phyloP scores from a whole-genome alignment of 768 basidiomycete species.

The Sutorius australiensis region DNA sequence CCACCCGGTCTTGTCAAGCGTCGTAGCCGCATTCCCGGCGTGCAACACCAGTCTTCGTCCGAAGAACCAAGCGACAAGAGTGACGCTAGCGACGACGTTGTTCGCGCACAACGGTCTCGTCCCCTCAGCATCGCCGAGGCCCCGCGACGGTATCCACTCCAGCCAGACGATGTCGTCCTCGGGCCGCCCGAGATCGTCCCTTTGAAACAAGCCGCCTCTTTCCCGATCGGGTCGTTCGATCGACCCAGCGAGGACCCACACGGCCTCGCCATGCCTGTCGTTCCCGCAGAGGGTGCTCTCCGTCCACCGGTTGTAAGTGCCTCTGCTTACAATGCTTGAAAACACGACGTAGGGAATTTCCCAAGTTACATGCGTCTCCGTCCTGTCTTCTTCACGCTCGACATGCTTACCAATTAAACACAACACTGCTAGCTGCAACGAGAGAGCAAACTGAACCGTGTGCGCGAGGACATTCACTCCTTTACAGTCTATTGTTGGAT shows the following conservation, averaged over 20 bases:
- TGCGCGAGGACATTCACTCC: conserved; percentile 6
- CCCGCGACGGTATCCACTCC: neutral
- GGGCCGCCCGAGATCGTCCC: neutral
- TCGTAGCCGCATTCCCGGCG: conserved; percentile 19
- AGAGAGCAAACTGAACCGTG: conserved; percentile 3
- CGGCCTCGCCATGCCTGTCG: neutral
- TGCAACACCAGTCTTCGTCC: conserved; percentile 25
- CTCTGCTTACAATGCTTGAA: conserved; percentile 18
- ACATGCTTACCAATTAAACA: conserved; percentile 22
- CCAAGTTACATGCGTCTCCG: conserved; percentile 7
- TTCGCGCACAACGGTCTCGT: conserved; percentile 5
- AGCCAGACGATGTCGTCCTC: neutral
- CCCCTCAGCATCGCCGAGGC: neutral
- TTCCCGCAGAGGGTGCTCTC: conserved; percentile 9
- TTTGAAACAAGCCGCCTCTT: conserved; percentile 8
- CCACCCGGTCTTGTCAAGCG: conserved; percentile 31
- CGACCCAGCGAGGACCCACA: conserved; percentile 2
- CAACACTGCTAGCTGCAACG: conserved; percentile 22
- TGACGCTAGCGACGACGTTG: conserved; percentile 20
- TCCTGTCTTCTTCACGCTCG: conserved; percentile 10
- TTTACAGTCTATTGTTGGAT: conserved; percentile 20
- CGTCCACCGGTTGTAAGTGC: conserved; percentile 24
- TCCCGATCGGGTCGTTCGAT: conserved; percentile 7
- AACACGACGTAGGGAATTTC: conserved; percentile 8
- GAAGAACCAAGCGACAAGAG: conserved; percentile 30